phyloP scores from a whole-genome alignment of 2,329 filamentous ascomycete species.

The Claviceps pazoutovae region DNA sequence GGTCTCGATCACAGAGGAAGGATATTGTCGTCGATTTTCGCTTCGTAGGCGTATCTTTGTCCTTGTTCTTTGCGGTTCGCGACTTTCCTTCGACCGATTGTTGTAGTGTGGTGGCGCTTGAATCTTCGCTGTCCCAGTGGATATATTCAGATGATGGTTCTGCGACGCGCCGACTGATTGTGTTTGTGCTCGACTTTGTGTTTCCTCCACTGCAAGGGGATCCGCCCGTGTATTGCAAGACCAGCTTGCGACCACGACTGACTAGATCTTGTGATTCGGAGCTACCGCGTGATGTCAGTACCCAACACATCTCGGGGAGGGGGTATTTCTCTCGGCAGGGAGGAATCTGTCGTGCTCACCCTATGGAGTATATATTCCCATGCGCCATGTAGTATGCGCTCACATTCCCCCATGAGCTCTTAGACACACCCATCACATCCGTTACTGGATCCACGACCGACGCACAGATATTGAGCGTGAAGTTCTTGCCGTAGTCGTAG shows the following conservation, averaged over 20 bases:
- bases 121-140: not conserved
- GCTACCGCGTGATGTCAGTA: slow-evolving; percentile 9
- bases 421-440: slow-evolving; percentile 50
- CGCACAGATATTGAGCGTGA: slow-evolving; percentile 71
- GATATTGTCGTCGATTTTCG: slow-evolving; percentile 79
- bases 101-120: not conserved
- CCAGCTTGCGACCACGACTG: slow-evolving; percentile 57
- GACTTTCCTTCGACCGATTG: too few species aligned
- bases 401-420: slow-evolving; percentile 53
- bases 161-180: not conserved
- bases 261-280: slow-evolving; percentile 36
- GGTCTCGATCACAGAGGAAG: slow-evolving; percentile 82
- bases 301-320: not conserved
- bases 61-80: not conserved
- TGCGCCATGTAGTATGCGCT: slow-evolving; percentile 62
- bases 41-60: slow-evolving; percentile 16
- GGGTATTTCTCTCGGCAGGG: too few species aligned
- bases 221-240: slow-evolving; percentile 63
- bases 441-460: slow-evolving; percentile 54
- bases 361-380: slow-evolving; percentile 59
- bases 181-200: slow-evolving; percentile 21
- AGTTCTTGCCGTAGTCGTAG: slow-evolving; percentile 67
- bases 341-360: slow-evolving; percentile 33
- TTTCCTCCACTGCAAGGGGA: slow-evolving; percentile 55
- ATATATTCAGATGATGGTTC: not conserved